phyloP scores from a whole-genome alignment of 345 rosid genomes.

The Populus nigra region DNA sequence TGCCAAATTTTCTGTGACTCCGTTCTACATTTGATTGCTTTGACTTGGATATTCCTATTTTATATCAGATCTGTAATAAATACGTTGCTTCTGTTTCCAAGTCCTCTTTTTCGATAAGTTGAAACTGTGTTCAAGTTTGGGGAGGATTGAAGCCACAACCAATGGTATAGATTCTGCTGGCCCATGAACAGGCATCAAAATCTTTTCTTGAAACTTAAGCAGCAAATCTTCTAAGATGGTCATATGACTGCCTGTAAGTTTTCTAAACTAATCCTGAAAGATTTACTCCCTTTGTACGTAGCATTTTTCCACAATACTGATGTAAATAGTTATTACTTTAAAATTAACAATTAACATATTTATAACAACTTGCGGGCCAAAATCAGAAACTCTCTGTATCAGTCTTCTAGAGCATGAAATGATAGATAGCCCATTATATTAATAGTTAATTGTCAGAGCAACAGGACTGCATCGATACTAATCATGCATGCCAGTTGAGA shows the following conservation, averaged over 20 bases:
- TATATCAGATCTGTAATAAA: background rate
- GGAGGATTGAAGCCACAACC: background rate
- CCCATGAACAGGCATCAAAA: background rate
- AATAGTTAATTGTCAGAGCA: background rate
- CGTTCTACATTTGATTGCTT: background rate
- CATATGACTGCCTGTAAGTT: background rate
- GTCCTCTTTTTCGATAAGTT: background rate
- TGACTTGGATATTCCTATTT: background rate
- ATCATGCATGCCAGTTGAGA: constrained; percentile 17
- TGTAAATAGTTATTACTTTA: background rate
- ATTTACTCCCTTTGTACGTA: constrained; percentile 12
- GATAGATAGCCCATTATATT: background rate
- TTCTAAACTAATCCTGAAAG: constrained; percentile 3
- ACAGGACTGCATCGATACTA: background rate
- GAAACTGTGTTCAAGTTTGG: background rate
- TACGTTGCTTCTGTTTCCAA: background rate
- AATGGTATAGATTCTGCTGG: background rate
- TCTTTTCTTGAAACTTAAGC: constrained; percentile 9
- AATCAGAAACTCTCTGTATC: background rate
- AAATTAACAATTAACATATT: background rate
- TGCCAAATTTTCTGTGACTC: background rate
- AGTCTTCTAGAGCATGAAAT: background rate
- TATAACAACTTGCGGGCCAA: background rate
- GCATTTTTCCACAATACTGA: background rate
- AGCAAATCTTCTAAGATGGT: constrained; percentile 4